Evolutionary conservation across 768 basidiomycete species (phyloP), one percentile per base, ranked within the genome.

Genomic region (Tremella mesenterica): DNA sequence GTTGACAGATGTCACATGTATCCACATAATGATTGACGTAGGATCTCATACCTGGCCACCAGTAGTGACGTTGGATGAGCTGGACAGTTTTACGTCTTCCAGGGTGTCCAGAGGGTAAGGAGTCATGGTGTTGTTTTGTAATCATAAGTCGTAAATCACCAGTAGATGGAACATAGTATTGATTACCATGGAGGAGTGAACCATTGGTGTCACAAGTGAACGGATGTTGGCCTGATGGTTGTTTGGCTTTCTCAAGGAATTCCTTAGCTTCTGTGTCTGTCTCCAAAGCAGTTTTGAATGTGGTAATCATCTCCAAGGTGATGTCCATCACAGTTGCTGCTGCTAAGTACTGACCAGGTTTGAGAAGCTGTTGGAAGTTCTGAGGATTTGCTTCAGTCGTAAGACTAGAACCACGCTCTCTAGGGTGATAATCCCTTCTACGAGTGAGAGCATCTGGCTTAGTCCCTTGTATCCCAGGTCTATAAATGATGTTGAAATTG

Each of bases 41-140:
- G 14, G 20, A 23, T 6, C 18, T 16, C 10, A 50, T 16, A 2
- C 39, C 39, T 14, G 27, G 33, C 39, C 78, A 80, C 2, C 67
- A 76, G 58, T 75, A 80, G 36, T 78, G 64, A 4, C 72, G 64
- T 0, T 31, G 38, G 3, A 80, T 55, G 1, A 73, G 52, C 3
- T 70, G 57, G 7, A 64, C 49, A 0, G 78, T 79, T 14, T 63
- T 63, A 2, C 52, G 57, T 12, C 59, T 64, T 2, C 79, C 78
- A 6, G 71, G 76, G 48, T 80, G 79, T 14, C 79, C 78, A 26
- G 55, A 49, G n/a, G 23, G n/a, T 25, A 21, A 9, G 3, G 5
- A 5, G 38, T 41, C 38, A 23, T 41, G 38, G 23, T 8, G 23
- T 5, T 36, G 48, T 16, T 21, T 20, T 13, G 38, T 14, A n/a